Conservation (phyloP, 176 grass and related monocot genomes). For the Oryza australiensis region DNA sequence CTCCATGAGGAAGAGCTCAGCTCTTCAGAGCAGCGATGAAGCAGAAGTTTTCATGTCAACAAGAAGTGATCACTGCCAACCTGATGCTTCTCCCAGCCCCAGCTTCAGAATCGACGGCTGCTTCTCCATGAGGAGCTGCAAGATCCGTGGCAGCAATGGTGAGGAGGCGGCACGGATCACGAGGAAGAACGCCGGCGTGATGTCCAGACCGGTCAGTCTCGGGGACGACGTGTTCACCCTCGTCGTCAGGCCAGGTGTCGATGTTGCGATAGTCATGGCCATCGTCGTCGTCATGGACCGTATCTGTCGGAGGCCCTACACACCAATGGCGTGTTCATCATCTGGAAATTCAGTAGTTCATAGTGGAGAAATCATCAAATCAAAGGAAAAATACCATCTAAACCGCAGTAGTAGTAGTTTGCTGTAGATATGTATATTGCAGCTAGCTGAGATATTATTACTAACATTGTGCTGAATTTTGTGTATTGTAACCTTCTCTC, state of each 20-base stretch:
- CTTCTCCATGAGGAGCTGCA: slow-evolving; percentile 71
- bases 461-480: not conserved
- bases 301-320: slow-evolving; percentile 52
- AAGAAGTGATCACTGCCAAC: not conserved
- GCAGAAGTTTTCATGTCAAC: slow-evolving; percentile 63
- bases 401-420: not conserved
- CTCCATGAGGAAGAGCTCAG: slow-evolving; percentile 56
- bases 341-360: not conserved
- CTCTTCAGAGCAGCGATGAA: slow-evolving; percentile 52
- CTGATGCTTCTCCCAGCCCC: not conserved
- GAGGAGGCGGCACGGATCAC: slow-evolving; percentile 58
- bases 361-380: not conserved
- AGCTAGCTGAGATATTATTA: not conserved
- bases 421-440: not conserved
- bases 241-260: slow-evolving; percentile 52
- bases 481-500: not conserved
- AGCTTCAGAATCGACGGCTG: slow-evolving; percentile 52
- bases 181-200: slow-evolving; percentile 40
- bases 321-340: slow-evolving; percentile 44
- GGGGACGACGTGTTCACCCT: slow-evolving; percentile 92
- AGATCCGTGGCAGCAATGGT: slow-evolving; percentile 52
- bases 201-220: slow-evolving; percentile 42
- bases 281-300: slow-evolving; percentile 86
- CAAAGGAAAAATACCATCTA: not conserved
- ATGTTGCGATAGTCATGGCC: slow-evolving; percentile 68